Percentiles rank a stretch among this genome's conserved stretches.
These are phyloP conservation scores for Boletus insuetus DNA, from an alignment of 768 basidiomycete species.

Conservation along the genomic window DNA sequence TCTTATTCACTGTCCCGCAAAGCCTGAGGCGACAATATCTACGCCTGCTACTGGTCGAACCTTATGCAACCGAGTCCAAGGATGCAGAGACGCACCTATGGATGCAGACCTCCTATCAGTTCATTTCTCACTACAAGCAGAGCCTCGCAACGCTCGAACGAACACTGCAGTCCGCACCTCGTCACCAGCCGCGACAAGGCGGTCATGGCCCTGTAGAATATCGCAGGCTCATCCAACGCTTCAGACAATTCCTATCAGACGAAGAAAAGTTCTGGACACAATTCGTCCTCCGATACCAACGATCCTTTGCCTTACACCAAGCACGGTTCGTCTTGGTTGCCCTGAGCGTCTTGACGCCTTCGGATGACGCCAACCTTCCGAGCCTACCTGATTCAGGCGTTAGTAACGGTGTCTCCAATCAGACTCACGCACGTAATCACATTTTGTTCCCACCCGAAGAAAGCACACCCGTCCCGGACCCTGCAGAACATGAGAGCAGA, in stretches of 20 bases:
- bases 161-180: constrained; percentile 41
- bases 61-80: constrained; percentile 68
- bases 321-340: constrained; percentile 53
- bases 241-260: constrained; percentile 83
- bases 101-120: constrained; percentile 88
- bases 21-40: constrained; percentile 74
- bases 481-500: constrained; percentile 46
- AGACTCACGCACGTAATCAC: constrained; percentile 49
- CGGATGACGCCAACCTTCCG: constrained; percentile 35
- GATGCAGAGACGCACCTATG: constrained; percentile 83
- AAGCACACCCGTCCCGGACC: constrained; percentile 36
- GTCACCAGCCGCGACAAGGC: constrained; percentile 36
- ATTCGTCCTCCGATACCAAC: constrained; percentile 71
- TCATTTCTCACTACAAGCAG: constrained; percentile 82
- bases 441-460: constrained; percentile 65
- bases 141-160: constrained; percentile 67
- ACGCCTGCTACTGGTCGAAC: constrained; percentile 63
- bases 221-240: constrained; percentile 82
- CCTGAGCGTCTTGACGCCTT: constrained; percentile 51
- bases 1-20: constrained; percentile 8
- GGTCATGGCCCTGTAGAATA: constrained; percentile 72
- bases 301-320: constrained; percentile 68
- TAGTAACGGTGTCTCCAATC: constrained; percentile 20
- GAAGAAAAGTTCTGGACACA: constrained; percentile 93
- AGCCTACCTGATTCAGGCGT: constrained; percentile 21